Evolutionary conservation across 345 rosid genomes (phyloP).

Genomic region (Kernera saxatilis): DNA sequence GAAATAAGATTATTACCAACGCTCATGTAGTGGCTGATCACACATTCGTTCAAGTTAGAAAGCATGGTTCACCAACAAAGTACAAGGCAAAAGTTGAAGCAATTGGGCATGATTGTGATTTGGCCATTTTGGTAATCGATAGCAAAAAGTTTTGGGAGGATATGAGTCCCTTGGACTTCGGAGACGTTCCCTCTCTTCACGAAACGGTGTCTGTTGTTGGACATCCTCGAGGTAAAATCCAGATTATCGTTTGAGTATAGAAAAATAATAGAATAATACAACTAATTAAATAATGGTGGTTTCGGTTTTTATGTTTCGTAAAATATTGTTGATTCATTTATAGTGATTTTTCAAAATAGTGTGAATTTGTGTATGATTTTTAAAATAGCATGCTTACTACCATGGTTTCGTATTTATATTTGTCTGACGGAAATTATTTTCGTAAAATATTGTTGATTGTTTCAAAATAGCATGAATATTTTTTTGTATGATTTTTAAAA

Average conservation of each 20-base stretch:
- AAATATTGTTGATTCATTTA: too few relatives aligned
- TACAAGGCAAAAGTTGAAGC: constrained; percentile 57
- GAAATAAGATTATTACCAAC: constrained; percentile 59
- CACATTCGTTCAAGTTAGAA: constrained; percentile 67
- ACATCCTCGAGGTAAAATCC: constrained; percentile 58
- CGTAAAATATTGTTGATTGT: too few relatives aligned
- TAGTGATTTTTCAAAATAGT: too few relatives aligned
- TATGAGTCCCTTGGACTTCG: constrained; percentile 57
- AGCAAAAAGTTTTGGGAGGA: constrained; percentile 23
- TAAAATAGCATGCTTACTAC: too few relatives aligned
- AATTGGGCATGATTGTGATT: constrained; percentile 75
- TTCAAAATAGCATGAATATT: too few relatives aligned
- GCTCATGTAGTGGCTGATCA: constrained; percentile 82
- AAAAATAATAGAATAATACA: neutral
- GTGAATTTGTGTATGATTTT: too few relatives aligned
- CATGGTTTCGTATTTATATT: too few relatives aligned
- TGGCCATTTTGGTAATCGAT: constrained; percentile 56
- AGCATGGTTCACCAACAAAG: constrained; percentile 65
- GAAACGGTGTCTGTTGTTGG: constrained; percentile 69
- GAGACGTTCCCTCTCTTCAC: constrained; percentile 57
- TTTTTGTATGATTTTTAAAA: too few relatives aligned
- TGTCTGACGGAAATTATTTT: too few relatives aligned
- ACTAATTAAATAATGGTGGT: too few relatives aligned
- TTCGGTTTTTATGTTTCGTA: too few relatives aligned
- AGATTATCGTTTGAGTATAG: neutral